Base-by-base conservation (phyloP, 768 basidiomycete species). In the Leucosporidium yakuticum region DNA sequence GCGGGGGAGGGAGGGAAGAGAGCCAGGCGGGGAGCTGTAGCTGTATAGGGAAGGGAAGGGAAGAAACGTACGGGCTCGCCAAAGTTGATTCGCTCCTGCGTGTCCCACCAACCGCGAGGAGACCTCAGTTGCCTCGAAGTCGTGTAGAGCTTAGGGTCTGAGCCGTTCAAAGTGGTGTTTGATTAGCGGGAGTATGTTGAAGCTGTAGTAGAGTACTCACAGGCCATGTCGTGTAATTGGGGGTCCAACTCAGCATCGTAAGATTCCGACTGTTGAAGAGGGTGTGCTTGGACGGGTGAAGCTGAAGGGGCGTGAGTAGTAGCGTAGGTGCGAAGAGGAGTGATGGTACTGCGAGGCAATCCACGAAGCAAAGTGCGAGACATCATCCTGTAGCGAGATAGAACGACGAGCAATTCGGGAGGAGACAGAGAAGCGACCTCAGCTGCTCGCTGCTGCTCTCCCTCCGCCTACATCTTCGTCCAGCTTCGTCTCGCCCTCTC, bases 51-150 rank as follows among this genome's bases (percentile, higher is more conserved):
- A 44, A n/a, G 32, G 15, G 60, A 47, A 29, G 2, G 25, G 5
- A 9, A 34, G 5, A 9, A 34, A 74, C 79, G 69, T 36, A 81
- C 79, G 34, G 78, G 76, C 70, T 81, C 80, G 50, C 77, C 77
- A 70, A 78, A 79, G 77, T 80, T 79, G 67, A 76, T 75, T 31
- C 80, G 74, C 68, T 80, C 79, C 67, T 81, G 80, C 55, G 71
- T 57, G 69, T 81, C 80, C 79, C 79, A 79, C 79, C 79, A 81
- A 50, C 78, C 64, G 54, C 70, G 69, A 15, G 80, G 75, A 39
- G 69, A 67, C 47, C 80, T 70, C 51, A 73, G 63, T 65, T 80
- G 79, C 32, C 78, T 65, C 23, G 74, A 76, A 20, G 77, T 74
- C 31, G 75, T 71, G 8, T 77, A 77, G 15, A 81, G 67, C 70